These are phyloP conservation scores for Ilex asprella DNA, from an alignment of 257 asterid species.

Conservation along the genomic window DNA sequence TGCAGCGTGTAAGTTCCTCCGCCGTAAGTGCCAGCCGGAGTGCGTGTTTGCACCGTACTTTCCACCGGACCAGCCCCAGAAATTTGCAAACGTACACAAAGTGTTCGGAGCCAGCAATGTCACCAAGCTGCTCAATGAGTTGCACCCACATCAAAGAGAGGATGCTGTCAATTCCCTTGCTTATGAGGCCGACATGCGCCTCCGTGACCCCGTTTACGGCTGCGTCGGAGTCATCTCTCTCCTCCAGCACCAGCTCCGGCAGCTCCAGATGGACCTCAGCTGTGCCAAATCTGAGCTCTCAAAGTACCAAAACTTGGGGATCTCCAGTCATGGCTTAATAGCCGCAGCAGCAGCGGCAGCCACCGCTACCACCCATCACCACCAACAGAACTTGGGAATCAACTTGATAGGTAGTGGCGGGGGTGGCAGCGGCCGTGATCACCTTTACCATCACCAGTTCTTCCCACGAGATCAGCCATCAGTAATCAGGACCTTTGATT, in stretches of 20 bases:
- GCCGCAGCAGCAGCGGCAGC: conserved; percentile 32
- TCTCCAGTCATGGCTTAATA: conserved; percentile 26
- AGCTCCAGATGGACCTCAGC: conserved; percentile 37
- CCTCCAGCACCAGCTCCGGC: conserved; percentile 38
- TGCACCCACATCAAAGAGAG: conserved; percentile 39
- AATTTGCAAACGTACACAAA: conserved; percentile 36
- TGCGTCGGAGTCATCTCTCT: conserved; percentile 41
- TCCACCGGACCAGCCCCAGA: conserved; percentile 42
- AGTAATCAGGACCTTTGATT: conserved; percentile 36
- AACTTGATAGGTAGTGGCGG: conserved; percentile 19
- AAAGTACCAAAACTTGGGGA: conserved; percentile 31
- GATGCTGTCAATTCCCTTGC: conserved; percentile 40
- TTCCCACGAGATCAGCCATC: conserved; percentile 46
- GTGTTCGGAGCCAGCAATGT: conserved; percentile 42
- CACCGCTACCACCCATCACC: conserved; percentile 18
- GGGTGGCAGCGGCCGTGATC: conserved; percentile 12
- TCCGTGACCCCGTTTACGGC: conserved; percentile 38
- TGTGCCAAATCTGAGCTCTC: conserved; percentile 38
- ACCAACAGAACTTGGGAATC: conserved; percentile 25
- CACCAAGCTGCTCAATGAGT: conserved; percentile 31
- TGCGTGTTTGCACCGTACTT: conserved; percentile 43
- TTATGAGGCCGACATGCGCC: conserved; percentile 42
- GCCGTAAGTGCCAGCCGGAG: conserved; percentile 37
- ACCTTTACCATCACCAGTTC: conserved; percentile 25
- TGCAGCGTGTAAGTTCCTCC: conserved; percentile 36